Evolutionary conservation across 768 basidiomycete genomes (phyloP).

Genomic region (Boletellus emodensis): DNA sequence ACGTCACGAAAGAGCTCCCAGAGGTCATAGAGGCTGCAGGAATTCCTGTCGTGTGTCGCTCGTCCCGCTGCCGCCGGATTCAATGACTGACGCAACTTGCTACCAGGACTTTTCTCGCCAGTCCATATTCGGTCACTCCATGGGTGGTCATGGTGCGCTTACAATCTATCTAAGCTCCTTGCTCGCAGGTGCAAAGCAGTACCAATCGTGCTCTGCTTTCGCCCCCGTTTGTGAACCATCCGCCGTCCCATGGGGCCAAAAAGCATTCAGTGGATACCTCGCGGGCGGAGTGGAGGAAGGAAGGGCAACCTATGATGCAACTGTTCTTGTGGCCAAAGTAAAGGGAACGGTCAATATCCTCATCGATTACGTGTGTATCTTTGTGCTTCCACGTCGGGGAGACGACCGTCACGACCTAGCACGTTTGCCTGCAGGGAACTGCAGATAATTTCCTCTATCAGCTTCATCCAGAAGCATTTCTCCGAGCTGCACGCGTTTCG

Average conservation of each 20-base stretch:
- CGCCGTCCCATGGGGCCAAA: conserved; percentile 85
- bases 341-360: conserved; percentile 72
- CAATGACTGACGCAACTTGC: background rate
- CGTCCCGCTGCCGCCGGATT: background rate
- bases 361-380: conserved; percentile 72
- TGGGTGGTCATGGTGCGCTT: conserved; percentile 96
- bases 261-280: conserved; percentile 87
- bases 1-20: conserved; percentile 83
- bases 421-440: conserved; percentile 51
- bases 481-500: conserved; percentile 68
- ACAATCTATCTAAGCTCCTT: conserved; percentile 79
- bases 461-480: conserved; percentile 86
- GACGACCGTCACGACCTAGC: background rate
- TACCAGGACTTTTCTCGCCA: conserved; percentile 73
- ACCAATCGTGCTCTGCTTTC: conserved; percentile 87
- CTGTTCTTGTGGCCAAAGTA: conserved; percentile 64
- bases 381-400: background rate
- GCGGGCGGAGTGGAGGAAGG: conserved; percentile 75
- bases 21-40: conserved; percentile 66
- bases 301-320: conserved; percentile 72
- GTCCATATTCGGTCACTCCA: conserved; percentile 94
- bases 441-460: conserved; percentile 83
- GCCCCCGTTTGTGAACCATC: conserved; percentile 83
- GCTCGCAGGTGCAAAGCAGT: conserved; percentile 51
- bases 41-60: conserved; percentile 66